These are phyloP conservation scores for Lactifluus piperatus DNA, from an alignment of 768 basidiomycete genomes.

Conservation along the genomic window DNA sequence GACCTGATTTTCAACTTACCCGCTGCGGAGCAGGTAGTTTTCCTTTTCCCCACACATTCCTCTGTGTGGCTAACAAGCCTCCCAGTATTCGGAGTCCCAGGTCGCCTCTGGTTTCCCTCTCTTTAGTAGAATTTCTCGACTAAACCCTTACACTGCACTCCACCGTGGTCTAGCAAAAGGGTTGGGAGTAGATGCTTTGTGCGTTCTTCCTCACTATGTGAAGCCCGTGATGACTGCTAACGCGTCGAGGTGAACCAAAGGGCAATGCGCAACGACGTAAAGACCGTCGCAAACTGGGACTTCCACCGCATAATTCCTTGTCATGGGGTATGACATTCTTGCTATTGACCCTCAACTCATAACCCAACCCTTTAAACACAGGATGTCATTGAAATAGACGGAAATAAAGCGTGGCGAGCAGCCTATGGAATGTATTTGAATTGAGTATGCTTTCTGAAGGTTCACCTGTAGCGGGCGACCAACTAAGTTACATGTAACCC, in stretches of 20 bases:
- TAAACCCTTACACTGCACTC: background rate
- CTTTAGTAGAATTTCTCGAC: background rate
- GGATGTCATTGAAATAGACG: conserved; percentile 37
- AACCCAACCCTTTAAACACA: conserved; percentile 16
- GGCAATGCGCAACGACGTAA: conserved; percentile 54
- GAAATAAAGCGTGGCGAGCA: conserved; percentile 28
- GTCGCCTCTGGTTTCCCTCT: conserved; percentile 3
- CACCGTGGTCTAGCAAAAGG: conserved; percentile 2
- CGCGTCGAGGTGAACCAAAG: conserved; percentile 20
- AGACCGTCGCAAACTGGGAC: conserved; percentile 62
- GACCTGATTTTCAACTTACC: conserved; percentile 84
- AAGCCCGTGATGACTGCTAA: background rate
- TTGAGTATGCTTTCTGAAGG: background rate
- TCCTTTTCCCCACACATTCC: background rate
- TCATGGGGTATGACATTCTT: conserved; percentile 39
- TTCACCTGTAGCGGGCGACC: too few relatives aligned
- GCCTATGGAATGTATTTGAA: conserved; percentile 19
- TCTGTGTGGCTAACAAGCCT: background rate
- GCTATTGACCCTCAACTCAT: background rate
- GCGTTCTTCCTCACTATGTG: background rate
- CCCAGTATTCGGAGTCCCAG: background rate
- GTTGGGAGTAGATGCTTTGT: conserved; percentile 5
- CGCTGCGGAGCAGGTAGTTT: conserved; percentile 55
- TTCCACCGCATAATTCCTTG: conserved; percentile 70
- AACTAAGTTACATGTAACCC: background rate